A percentile compares a stretch with the other conserved stretches of the same genome.
Conservation (phyloP, 2,329 filamentous ascomycete species). For the Fusarium sp. region DNA sequence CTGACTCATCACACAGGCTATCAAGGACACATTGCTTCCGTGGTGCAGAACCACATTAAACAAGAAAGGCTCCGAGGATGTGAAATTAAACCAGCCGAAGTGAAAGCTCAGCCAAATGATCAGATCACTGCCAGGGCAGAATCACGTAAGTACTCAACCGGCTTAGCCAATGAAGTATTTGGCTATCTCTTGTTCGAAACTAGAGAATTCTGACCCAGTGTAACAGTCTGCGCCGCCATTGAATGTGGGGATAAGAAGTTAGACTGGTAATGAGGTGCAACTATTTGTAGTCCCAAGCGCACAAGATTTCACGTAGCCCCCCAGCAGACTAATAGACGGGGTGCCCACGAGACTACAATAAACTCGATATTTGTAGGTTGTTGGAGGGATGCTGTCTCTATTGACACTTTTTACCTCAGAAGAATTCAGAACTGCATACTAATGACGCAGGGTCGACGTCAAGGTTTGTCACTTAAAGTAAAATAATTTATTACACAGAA, state of each 20-base stretch:
- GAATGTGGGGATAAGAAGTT: slow-evolving; percentile 1
- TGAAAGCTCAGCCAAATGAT: background rate
- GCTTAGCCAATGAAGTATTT: background rate
- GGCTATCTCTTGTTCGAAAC: background rate
- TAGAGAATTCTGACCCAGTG: background rate
- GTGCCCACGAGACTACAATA: background rate
- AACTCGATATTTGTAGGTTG: too few relatives aligned
- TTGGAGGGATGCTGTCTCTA: too few relatives aligned
- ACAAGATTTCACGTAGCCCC: background rate
- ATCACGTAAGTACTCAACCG: background rate
- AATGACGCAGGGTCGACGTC: background rate
- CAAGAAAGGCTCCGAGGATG: background rate
- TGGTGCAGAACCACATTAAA: background rate
- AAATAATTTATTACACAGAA: background rate
- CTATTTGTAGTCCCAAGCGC: background rate
- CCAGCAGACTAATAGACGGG: too few relatives aligned
- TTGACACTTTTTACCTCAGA: background rate
- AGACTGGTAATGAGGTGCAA: background rate
- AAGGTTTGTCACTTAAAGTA: background rate
- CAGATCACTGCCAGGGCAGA: background rate
- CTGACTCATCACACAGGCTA: background rate
- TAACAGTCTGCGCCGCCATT: background rate
- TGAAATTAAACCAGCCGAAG: background rate
- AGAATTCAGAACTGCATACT: background rate
- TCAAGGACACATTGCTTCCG: background rate